Evolutionary conservation across 139 green algal genomes (phyloP).

Genomic region (Desmodesmus armatus): DNA sequence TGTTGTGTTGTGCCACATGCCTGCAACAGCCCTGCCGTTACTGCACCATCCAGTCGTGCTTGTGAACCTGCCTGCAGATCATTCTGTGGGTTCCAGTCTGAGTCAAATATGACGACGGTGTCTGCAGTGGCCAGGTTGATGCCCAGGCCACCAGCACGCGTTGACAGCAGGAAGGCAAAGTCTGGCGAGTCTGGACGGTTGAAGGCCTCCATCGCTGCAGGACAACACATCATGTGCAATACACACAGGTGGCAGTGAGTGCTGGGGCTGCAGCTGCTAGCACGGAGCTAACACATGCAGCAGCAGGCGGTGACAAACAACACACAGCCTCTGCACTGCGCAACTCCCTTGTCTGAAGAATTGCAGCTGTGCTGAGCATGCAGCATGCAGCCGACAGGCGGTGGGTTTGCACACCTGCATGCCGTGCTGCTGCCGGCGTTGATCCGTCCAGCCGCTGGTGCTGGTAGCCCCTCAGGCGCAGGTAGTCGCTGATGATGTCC

Average conservation of each 20-base stretch:
- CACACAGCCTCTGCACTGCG: too few species aligned
- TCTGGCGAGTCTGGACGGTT: slow-evolving; percentile 87
- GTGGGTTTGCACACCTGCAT: too few species aligned
- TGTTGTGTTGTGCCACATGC: too few species aligned
- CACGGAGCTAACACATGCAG: too few species aligned
- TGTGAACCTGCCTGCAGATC: slow-evolving; percentile 80
- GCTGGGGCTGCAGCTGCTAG: too few species aligned
- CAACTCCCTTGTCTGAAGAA: too few species aligned
- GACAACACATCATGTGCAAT: neutral
- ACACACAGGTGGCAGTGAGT: slow-evolving; percentile 43
- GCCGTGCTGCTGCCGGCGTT: slow-evolving; percentile 79
- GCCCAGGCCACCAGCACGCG: slow-evolving; percentile 75
- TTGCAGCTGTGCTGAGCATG: too few species aligned
- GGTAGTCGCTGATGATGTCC: slow-evolving; percentile 96
- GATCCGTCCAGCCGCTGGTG: slow-evolving; percentile 95
- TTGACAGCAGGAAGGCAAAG: slow-evolving; percentile 96
- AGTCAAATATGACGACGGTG: slow-evolving; percentile 76
- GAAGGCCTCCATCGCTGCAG: slow-evolving; percentile 97
- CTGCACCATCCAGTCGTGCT: too few species aligned
- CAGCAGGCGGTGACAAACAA: too few species aligned
- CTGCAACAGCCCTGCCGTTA: too few species aligned
- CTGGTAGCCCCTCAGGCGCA: slow-evolving; percentile 85
- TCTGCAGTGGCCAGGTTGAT: slow-evolving; percentile 95
- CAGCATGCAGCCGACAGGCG: too few species aligned
- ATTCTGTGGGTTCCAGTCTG: slow-evolving; percentile 68